Evolutionary conservation across 768 basidiomycete species (phyloP).

Genomic region (Rhizopogon vesiculosus): DNA sequence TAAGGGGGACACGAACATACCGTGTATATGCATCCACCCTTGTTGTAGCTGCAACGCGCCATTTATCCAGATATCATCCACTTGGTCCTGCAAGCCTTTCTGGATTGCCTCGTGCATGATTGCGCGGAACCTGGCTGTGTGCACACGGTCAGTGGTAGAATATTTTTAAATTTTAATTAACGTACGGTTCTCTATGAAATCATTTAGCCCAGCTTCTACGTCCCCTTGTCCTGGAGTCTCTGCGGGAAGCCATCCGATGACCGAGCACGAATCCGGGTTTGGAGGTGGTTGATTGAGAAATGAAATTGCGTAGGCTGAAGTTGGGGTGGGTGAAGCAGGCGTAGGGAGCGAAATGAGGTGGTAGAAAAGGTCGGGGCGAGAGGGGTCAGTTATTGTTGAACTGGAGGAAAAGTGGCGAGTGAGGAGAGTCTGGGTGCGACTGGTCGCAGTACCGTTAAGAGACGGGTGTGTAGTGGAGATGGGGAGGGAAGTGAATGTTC

Average conservation of each 20-base stretch:
- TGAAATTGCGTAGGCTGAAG: conserved; percentile 60
- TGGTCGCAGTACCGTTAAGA: conserved; percentile 3
- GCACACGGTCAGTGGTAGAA: background rate
- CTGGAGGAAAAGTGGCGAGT: conserved; percentile 13
- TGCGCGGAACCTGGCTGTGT: conserved; percentile 51
- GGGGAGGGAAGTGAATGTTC: background rate
- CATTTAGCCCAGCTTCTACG: conserved; percentile 53
- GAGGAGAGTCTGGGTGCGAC: background rate
- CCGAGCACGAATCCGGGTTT: conserved; percentile 39
- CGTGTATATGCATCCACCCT: conserved; percentile 89
- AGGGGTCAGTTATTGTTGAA: conserved; percentile 42
- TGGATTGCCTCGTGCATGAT: conserved; percentile 59
- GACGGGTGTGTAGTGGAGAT: background rate
- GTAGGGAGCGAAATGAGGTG: too few relatives aligned
- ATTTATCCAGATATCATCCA: conserved; percentile 63
- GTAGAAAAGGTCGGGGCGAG: conserved; percentile 54
- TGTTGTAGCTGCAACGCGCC: conserved; percentile 59
- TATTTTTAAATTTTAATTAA: background rate
- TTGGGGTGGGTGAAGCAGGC: conserved; percentile 28
- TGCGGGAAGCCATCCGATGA: conserved; percentile 67
- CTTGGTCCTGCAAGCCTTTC: conserved; percentile 46
- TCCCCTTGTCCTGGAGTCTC: conserved; percentile 20
- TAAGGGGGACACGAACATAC: conserved; percentile 19
- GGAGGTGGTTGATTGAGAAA: conserved; percentile 49
- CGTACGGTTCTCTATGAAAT: conserved; percentile 73